Conservation (phyloP, 2,329 filamentous ascomycete species). For the Claviceps arundinis region DNA sequence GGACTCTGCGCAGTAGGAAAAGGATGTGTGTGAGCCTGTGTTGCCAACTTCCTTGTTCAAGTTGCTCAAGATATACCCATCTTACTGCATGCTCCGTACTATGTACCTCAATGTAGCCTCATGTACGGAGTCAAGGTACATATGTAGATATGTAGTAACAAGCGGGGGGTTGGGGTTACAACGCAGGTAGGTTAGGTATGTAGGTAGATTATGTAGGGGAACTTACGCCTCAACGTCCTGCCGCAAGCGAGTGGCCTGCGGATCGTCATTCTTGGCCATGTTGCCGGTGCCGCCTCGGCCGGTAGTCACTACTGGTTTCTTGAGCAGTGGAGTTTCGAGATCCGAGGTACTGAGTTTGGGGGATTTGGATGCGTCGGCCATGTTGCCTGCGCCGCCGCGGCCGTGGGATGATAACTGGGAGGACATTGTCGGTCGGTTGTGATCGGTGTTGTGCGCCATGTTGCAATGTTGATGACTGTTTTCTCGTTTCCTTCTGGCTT, state of each 20-base stretch:
- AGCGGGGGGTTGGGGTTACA: not conserved
- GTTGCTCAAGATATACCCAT: no score
- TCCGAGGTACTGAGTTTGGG: conserved; percentile 46
- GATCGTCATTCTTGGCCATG: conserved; percentile 65
- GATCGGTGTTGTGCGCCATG: not conserved
- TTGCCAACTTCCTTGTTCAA: no score
- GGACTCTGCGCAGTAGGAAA: conserved; percentile 24
- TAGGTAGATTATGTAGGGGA: no score
- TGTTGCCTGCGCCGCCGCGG: conserved; percentile 69
- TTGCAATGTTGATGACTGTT: not conserved
- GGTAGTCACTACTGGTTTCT: conserved; percentile 73
- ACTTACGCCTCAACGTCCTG: conserved; percentile 71
- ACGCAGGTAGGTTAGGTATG: not conserved
- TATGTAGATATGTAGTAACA: not conserved
- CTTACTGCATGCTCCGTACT: no score
- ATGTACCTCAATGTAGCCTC: no score
- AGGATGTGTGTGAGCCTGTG: not conserved
- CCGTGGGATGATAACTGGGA: conserved; percentile 48
- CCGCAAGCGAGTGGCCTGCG: conserved; percentile 57
- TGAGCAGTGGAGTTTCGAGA: conserved; percentile 71
- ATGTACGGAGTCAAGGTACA: no score
- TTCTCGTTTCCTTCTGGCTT: not conserved
- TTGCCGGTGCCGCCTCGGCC: conserved; percentile 81
- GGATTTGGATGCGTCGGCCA: conserved; percentile 39
- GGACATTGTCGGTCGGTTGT: conserved; percentile 10